phyloP scores from a whole-genome alignment of 805 yeast genomes.

The Limtongozyma cylindracea region DNA sequence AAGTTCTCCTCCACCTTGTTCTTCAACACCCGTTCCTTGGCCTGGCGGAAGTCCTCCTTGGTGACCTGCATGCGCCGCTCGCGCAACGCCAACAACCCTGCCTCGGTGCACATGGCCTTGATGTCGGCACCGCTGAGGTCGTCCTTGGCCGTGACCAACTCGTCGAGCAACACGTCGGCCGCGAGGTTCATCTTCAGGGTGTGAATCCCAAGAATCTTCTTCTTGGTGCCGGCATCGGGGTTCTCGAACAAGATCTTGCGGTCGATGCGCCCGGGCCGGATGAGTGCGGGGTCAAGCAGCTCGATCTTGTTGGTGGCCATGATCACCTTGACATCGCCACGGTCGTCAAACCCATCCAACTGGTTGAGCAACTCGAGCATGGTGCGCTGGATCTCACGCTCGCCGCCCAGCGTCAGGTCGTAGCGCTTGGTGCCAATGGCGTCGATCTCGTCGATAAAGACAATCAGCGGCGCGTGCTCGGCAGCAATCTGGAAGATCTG shows the following conservation, averaged over 20 bases:
- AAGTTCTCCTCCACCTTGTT: slow-evolving; percentile 96
- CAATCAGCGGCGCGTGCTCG: slow-evolving; percentile 95
- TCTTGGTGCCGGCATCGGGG: slow-evolving; percentile 81
- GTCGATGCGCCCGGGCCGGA: slow-evolving; percentile 94
- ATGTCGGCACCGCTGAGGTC: slow-evolving; percentile 95
- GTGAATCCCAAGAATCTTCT: slow-evolving; percentile 79
- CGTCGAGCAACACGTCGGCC: slow-evolving; percentile 72
- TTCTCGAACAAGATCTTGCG: slow-evolving; percentile 89
- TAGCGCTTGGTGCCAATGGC: slow-evolving; percentile 98
- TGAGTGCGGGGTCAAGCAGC: slow-evolving; percentile 81
- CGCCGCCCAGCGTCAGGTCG: slow-evolving; percentile 94
- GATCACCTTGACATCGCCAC: slow-evolving; percentile 66
- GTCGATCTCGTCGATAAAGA: slow-evolving; percentile 94
- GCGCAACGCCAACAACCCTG: slow-evolving; percentile 84
- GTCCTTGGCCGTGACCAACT: slow-evolving; percentile 72
- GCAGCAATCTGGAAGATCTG: slow-evolving; percentile 93
- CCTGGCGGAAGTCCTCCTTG: slow-evolving; percentile 78
- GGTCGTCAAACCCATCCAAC: slow-evolving; percentile 78
- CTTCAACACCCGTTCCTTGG: slow-evolving; percentile 71
- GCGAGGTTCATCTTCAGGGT: slow-evolving; percentile 83
- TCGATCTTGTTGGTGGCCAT: slow-evolving; percentile 97
- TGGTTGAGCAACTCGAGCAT: slow-evolving; percentile 92
- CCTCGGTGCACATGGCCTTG: slow-evolving; percentile 93
- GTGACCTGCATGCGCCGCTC: slow-evolving; percentile 97
- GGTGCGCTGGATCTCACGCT: slow-evolving; percentile 91